Conservation (phyloP, 179 eudicot genomes). For the Gypsophila paniculata region DNA sequence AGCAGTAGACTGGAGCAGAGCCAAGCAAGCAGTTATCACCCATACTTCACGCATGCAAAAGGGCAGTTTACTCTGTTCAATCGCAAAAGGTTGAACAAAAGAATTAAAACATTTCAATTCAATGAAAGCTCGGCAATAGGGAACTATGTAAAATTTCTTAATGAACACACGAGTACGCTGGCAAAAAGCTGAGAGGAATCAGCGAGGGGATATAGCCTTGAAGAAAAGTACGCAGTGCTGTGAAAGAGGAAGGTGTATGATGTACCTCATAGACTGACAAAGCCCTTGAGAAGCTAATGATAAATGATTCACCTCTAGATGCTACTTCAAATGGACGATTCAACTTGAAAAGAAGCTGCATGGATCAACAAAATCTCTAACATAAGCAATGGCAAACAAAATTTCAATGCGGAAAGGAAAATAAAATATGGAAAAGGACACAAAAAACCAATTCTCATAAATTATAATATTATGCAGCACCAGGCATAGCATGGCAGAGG, state of each 20-base stretch:
- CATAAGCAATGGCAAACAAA: conserved; percentile 13
- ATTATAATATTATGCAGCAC: not conserved
- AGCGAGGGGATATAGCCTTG: not conserved
- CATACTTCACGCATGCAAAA: conserved; percentile 97
- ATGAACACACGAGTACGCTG: not conserved
- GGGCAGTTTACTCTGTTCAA: conserved; percentile 67
- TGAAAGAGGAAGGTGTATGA: not conserved
- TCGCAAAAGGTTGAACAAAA: conserved; percentile 8
- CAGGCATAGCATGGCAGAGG: not conserved
- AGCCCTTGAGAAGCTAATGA: conserved; percentile 83
- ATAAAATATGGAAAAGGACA: not conserved
- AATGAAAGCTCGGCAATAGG: conserved; percentile 19
- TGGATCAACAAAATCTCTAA: conserved; percentile 22
- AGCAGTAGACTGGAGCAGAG: conserved; percentile 62
- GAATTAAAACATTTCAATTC: conserved; percentile 10
- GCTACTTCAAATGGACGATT: conserved; percentile 95
- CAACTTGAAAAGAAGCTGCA: conserved; percentile 84
- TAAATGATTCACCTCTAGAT: conserved; percentile 79
- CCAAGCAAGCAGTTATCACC: conserved; percentile 88
- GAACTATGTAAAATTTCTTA: conserved; percentile 1
- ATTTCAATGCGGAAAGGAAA: conserved; percentile 3
- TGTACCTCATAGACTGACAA: conserved; percentile 74
- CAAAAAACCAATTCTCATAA: not conserved
- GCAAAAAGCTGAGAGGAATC: not conserved
- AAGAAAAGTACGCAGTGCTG: not conserved